phyloP scores from a whole-genome alignment of 2,329 filamentous ascomycete species.

The Eutypa lata region DNA sequence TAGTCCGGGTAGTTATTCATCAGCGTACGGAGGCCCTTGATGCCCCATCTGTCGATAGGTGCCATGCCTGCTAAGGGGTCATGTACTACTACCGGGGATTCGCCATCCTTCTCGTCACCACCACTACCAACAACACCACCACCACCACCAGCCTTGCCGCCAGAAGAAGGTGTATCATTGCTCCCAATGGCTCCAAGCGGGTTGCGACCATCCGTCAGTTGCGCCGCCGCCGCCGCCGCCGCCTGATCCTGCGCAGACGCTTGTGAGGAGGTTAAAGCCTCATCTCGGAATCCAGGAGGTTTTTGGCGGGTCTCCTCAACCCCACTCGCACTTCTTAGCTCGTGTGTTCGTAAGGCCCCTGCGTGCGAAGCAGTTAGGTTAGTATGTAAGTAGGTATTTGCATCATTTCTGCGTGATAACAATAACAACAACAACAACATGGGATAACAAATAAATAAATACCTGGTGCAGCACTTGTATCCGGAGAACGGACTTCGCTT shows the following conservation, averaged over 20 bases:
- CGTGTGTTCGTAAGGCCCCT: conserved; percentile 40
- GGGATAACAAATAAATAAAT: conserved; percentile 19
- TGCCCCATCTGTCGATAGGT: conserved; percentile 61
- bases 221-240: too few species aligned
- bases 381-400: too few species aligned
- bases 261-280: conserved; percentile 32
- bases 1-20: conserved; percentile 65
- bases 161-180: conserved; percentile 32
- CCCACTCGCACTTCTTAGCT: conserved; percentile 36
- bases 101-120: conserved; percentile 41
- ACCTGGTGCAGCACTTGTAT: conserved; percentile 38
- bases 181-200: conserved; percentile 44
- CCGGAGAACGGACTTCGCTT: conserved; percentile 47
- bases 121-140: conserved; percentile 39
- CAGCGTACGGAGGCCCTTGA: conserved; percentile 61
- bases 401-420: not conserved
- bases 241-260: conserved; percentile 32
- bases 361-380: conserved; percentile 24
- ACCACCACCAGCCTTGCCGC: conserved; percentile 33
- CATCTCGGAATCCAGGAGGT: conserved; percentile 41
- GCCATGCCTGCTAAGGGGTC: conserved; percentile 61
- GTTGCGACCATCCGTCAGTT: conserved; percentile 35
- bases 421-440: too few species aligned
- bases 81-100: conserved; percentile 40
- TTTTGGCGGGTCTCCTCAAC: conserved; percentile 47